Conservation (phyloP, 176 grass and related monocot species). For the Avena insularis region DNA sequence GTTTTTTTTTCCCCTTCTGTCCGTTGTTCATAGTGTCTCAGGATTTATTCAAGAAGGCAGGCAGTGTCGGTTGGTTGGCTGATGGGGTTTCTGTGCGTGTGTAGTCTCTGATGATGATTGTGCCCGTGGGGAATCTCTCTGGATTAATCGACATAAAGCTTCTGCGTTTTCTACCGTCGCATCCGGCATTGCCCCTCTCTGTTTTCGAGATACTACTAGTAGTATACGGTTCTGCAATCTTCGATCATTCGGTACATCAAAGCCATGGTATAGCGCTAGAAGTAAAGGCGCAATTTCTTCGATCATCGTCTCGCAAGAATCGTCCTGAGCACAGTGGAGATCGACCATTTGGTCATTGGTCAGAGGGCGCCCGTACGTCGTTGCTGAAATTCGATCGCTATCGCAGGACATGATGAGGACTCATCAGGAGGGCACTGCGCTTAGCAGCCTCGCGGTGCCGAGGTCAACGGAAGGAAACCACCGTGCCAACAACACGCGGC, state of each 20-base stretch:
- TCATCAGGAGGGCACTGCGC: too few relatives aligned
- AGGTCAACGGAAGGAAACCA: conserved; percentile 22
- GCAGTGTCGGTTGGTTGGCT: too few relatives aligned
- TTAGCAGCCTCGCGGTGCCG: neutral
- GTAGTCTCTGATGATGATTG: too few relatives aligned
- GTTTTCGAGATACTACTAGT: too few relatives aligned
- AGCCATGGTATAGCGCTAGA: too few relatives aligned
- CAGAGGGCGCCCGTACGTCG: neutral
- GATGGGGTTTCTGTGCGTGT: too few relatives aligned
- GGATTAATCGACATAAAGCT: too few relatives aligned
- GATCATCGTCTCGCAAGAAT: neutral
- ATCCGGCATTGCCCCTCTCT: too few relatives aligned
- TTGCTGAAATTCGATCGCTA: neutral
- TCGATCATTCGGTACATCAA: neutral
- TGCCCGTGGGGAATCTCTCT: too few relatives aligned
- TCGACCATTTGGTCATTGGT: neutral
- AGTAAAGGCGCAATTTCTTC: neutral
- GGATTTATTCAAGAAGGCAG: too few relatives aligned
- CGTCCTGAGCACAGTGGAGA: neutral
- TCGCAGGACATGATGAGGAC: neutral
- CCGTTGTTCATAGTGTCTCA: conserved; percentile 53
- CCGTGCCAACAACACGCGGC: neutral
- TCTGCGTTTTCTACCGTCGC: neutral
- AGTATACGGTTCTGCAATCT: neutral
- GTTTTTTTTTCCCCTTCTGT: neutral